Percentiles rank a stretch among this genome's conserved stretches.
phyloP scores from a whole-genome alignment of 2,329 filamentous ascomycete genomes.

The Ilyonectria mors-panacis region DNA sequence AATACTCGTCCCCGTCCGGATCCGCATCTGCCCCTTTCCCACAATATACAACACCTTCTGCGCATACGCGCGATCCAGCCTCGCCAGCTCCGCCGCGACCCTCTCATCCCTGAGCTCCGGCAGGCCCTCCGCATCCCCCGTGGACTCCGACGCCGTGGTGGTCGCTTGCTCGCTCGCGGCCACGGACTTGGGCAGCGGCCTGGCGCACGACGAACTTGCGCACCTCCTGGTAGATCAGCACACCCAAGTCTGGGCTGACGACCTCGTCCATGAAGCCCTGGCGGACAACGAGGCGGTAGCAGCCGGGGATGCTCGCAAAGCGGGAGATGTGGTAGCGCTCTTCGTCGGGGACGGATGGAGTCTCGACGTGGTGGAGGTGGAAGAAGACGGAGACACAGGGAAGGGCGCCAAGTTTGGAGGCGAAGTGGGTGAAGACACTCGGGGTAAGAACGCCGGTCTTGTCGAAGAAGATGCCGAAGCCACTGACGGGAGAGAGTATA shows the following conservation, averaged over 20 bases:
- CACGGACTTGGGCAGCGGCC: constrained; percentile 7
- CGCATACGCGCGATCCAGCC: constrained; percentile 54
- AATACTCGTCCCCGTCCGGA: constrained; percentile 53
- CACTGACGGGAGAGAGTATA: constrained; percentile 62
- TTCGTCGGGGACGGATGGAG: constrained; percentile 45
- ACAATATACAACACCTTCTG: constrained; percentile 67
- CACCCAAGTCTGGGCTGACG: constrained; percentile 67
- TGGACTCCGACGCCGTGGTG: background rate
- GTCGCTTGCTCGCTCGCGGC: constrained; percentile 6
- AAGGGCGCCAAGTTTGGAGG: constrained; percentile 75
- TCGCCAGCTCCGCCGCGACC: constrained; percentile 30
- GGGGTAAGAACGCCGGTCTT: constrained; percentile 67
- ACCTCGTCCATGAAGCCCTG: constrained; percentile 81
- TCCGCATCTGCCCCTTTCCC: constrained; percentile 71
- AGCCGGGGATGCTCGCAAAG: constrained; percentile 64
- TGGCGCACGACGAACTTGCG: constrained; percentile 15
- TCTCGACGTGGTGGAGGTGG: constrained; percentile 69
- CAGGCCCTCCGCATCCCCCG: constrained; percentile 2
- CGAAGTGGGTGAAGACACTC: constrained; percentile 74
- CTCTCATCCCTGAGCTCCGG: constrained; percentile 64
- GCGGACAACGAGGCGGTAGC: constrained; percentile 76
- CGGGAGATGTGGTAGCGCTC: constrained; percentile 62
- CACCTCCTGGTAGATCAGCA: constrained; percentile 8
- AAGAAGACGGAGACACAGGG: constrained; percentile 79
- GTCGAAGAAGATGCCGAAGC: constrained; percentile 81